phyloP scores from a whole-genome alignment of 31 red algal species.

The Bonnemaisonia californica region DNA sequence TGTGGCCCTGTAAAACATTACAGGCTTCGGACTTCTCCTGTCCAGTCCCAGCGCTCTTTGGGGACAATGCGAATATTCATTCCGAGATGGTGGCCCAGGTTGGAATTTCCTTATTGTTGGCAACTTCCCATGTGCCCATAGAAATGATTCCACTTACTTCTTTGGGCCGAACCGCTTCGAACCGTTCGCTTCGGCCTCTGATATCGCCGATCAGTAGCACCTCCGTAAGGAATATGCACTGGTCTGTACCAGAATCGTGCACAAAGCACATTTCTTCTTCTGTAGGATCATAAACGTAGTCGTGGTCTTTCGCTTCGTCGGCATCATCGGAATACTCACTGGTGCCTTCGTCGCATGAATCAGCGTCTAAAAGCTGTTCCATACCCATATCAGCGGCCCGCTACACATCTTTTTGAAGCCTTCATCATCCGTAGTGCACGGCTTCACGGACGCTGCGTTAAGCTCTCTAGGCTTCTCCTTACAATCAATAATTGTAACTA shows the following conservation, averaged over 20 bases:
- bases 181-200: no score
- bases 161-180: no score
- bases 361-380: not conserved
- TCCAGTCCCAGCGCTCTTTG: no score
- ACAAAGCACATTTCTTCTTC: not conserved
- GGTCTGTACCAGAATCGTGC: not conserved
- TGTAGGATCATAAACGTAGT: not conserved
- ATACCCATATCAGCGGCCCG: not conserved
- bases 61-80: no score
- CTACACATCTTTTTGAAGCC: not conserved
- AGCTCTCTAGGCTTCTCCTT: not conserved
- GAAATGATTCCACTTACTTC: no score
- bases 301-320: not conserved
- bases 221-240: not conserved
- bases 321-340: not conserved
- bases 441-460: not conserved
- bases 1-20: not conserved
- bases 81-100: no score
- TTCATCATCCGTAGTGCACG: not conserved
- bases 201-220: conserved; percentile 2
- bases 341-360: no score
- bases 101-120: no score
- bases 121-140: no score
- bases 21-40: conserved; percentile 12
- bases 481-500: not conserved